Evolutionary conservation across 2,329 filamentous ascomycete species (phyloP), one percentile per base, ranked within the genome.

Genomic region (Daldinia sp.): DNA sequence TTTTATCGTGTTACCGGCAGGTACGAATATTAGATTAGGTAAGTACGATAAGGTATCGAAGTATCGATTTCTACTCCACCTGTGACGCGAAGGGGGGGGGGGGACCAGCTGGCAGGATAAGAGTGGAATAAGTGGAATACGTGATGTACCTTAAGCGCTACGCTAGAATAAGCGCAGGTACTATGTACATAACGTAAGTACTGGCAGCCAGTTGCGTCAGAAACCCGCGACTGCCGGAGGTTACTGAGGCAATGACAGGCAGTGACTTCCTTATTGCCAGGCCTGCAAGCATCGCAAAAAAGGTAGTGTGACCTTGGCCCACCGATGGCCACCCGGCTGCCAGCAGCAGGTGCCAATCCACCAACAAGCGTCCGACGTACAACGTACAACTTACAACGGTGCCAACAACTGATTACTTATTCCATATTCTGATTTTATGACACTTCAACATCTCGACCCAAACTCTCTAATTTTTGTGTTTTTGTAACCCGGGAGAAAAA

Each of bases 181-280:
- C 30, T 35, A 35, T 35, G 33, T 35, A 56, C 35, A n/a, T 56
- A 33, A 10, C 4, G 46, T 6, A 26, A 57, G 53, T 33, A 41
- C 20, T 39, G n/a, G 42, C 55, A 53, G 50, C 57, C 28, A 61
- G 56, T 65, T 67, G 67, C 67, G 64, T 69, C 64, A 67, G 64
- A 59, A 67, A 59, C 56, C 60, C 67, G 64, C 67, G 64, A 41
- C 60, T 69, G 60, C 67, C 67, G 67, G 20, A n/a, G 28, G 28
- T 56, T 39, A 44, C 35, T 56, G 6, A 3, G 18, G 18, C 41
- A 20, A 44, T n/a, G 39, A 41, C 39, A 50, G 46, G 46, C 46
- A 50, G 46, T 50, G 30, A 28, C 46, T 50, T 28, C 33, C 20
- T 23, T 23, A 23, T 23, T 33, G 30, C 30, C 35, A 39, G 35